These are phyloP conservation scores for Gracilaria gracilis DNA, from an alignment of 23 red algal genomes.

Conservation along the genomic window DNA sequence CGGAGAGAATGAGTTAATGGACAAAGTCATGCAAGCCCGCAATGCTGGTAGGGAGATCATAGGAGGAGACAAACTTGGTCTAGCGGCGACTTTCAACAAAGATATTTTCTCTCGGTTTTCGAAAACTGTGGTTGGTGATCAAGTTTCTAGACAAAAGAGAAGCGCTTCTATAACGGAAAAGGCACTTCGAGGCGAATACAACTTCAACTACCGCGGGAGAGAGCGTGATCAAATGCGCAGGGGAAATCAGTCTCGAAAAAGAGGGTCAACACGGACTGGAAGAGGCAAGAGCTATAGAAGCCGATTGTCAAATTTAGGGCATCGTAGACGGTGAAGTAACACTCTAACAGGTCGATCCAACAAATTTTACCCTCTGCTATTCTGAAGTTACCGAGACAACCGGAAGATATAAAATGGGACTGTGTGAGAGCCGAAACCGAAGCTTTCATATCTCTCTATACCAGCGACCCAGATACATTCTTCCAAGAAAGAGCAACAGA, in stretches of 20 bases:
- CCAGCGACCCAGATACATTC: not conserved
- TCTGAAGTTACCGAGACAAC: not conserved
- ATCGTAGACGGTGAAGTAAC: slow-evolving; percentile 4
- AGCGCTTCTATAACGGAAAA: slow-evolving; percentile 43
- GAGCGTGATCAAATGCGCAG: not conserved
- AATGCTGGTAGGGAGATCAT: slow-evolving; percentile 56
- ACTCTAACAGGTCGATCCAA: not conserved
- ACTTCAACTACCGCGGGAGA: slow-evolving; percentile 68
- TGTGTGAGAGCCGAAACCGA: not conserved
- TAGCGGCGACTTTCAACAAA: slow-evolving; percentile 45
- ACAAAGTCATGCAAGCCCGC: slow-evolving; percentile 43
- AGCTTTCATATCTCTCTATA: not conserved
- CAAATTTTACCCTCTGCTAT: not conserved
- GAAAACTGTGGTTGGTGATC: slow-evolving; percentile 54
- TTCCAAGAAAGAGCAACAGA: not conserved
- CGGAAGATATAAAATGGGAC: slow-evolving; percentile 29
- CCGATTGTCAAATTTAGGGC: slow-evolving; percentile 13
- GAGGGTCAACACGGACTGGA: not conserved
- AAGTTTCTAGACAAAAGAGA: slow-evolving; percentile 16
- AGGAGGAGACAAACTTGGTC: slow-evolving; percentile 53
- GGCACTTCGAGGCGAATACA: slow-evolving; percentile 63
- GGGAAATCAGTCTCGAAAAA: not conserved
- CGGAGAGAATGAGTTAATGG: slow-evolving; percentile 51
- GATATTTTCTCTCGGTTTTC: slow-evolving; percentile 63
- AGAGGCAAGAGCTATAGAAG: not conserved